phyloP scores from a whole-genome alignment of 371 early-diverging fungal genomes.

The Mucor irregularis region DNA sequence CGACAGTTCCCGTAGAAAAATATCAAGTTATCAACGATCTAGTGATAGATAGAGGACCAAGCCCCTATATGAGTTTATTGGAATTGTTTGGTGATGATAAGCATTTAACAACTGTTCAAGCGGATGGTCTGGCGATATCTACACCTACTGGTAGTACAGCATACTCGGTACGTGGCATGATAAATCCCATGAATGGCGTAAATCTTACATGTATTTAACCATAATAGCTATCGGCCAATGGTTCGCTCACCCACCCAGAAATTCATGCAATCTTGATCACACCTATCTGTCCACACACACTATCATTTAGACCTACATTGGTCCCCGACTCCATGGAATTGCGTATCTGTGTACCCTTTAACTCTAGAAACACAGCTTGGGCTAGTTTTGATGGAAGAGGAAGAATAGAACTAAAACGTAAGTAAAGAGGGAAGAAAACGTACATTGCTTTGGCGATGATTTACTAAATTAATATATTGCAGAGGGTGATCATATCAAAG shows the following conservation, averaged over 20 bases:
- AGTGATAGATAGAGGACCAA: conserved; percentile 89
- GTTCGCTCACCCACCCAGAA: conserved; percentile 93
- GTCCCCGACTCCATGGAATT: conserved; percentile 91
- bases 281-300: conserved; percentile 95
- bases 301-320: conserved; percentile 94
- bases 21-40: conserved; percentile 80
- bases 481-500: conserved; percentile 87
- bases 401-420: conserved; percentile 81
- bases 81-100: conserved; percentile 91
- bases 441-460: not conserved
- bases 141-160: conserved; percentile 98
- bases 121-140: conserved; percentile 90
- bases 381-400: conserved; percentile 91
- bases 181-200: not conserved
- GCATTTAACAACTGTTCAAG: conserved; percentile 83
- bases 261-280: conserved; percentile 91
- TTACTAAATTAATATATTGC: too few species aligned
- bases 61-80: conserved; percentile 84
- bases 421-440: not conserved
- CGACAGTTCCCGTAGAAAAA: conserved; percentile 52
- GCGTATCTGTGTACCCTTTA: conserved; percentile 76
- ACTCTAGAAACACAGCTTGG: conserved; percentile 82
- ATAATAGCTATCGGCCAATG: conserved; percentile 83
- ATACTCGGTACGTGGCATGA: conserved; percentile 80
- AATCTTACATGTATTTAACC: not conserved